Percentiles rank a stretch among this genome's conserved stretches.
Evolutionary conservation across 2,329 filamentous ascomycete species (phyloP).

Genomic region (Neobulgaria alba): DNA sequence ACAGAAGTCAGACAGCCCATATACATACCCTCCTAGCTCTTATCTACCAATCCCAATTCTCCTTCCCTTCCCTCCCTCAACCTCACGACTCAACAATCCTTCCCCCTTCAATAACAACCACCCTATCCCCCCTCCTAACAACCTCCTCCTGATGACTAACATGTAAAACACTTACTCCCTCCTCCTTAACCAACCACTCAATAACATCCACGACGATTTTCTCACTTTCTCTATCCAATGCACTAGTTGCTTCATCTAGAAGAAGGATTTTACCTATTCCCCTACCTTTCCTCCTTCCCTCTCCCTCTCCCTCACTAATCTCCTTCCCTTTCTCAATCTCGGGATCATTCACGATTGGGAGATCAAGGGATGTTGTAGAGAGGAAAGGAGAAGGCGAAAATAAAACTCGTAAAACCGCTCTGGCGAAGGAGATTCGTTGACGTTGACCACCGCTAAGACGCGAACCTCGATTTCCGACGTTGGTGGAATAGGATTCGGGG

Average conservation of each 20-base stretch:
- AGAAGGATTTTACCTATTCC: conserved; percentile 73
- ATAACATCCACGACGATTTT: conserved; percentile 70
- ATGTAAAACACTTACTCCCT: conserved; percentile 56
- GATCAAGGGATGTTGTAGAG: not conserved
- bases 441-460: conserved; percentile 86
- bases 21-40: too few relatives aligned
- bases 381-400: too few relatives aligned
- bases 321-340: too few relatives aligned
- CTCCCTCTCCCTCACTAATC: too few relatives aligned
- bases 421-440: conserved; percentile 81
- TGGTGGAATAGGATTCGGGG: conserved; percentile 60
- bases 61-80: not conserved
- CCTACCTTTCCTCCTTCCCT: too few relatives aligned
- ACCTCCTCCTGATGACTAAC: conserved; percentile 70
- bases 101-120: conserved; percentile 69
- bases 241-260: conserved; percentile 71
- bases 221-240: conserved; percentile 66
- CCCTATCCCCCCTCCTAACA: conserved; percentile 59
- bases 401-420: conserved; percentile 80
- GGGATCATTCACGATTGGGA: too few relatives aligned
- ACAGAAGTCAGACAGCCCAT: too few relatives aligned
- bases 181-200: conserved; percentile 31
- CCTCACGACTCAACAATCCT: conserved; percentile 57
- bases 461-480: conserved; percentile 77
- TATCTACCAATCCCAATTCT: too few relatives aligned